Evolutionary conservation across 2,329 filamentous ascomycete genomes (phyloP).

Genomic region (Lomentospora prolificans): DNA sequence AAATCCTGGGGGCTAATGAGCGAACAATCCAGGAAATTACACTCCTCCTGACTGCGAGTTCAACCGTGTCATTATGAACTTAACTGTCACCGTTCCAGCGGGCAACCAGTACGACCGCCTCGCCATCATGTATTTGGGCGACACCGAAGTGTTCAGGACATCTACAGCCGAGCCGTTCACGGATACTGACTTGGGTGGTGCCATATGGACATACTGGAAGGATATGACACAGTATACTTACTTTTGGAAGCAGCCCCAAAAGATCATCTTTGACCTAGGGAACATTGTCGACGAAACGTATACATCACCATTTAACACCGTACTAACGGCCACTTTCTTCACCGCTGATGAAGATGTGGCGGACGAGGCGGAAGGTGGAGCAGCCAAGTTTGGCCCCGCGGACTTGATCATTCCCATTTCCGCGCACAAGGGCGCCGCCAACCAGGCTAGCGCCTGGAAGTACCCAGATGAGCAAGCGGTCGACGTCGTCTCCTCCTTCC

Average conservation of each 20-base stretch:
- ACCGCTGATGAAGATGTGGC: conserved; percentile 30
- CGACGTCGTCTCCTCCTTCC: conserved; percentile 46
- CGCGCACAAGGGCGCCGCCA: conserved; percentile 35
- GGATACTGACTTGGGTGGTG: conserved; percentile 55
- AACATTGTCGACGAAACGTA: conserved; percentile 62
- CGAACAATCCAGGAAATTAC: conserved; percentile 54
- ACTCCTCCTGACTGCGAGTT: conserved; percentile 59
- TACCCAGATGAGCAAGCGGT: conserved; percentile 54
- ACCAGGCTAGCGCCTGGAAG: conserved; percentile 55
- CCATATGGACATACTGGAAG: conserved; percentile 62
- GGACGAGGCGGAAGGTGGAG: conserved; percentile 17
- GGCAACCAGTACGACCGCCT: conserved; percentile 71
- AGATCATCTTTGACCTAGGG: conserved; percentile 69
- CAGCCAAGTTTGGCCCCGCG: conserved; percentile 29
- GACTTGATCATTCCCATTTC: conserved; percentile 62
- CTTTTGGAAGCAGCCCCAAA: conserved; percentile 61
- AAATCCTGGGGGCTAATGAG: too few species aligned
- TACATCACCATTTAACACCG: conserved; percentile 65
- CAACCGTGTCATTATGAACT: conserved; percentile 65
- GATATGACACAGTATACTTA: conserved; percentile 65
- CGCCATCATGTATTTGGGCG: conserved; percentile 64
- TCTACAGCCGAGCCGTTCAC: conserved; percentile 69
- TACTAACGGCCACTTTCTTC: conserved; percentile 65
- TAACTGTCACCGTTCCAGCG: conserved; percentile 55
- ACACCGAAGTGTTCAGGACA: conserved; percentile 73